Percentiles rank a stretch among this genome's conserved stretches.
These are phyloP conservation scores for Rhynchospora tenuis DNA, from an alignment of 176 grass and related monocot species.

Conservation along the genomic window DNA sequence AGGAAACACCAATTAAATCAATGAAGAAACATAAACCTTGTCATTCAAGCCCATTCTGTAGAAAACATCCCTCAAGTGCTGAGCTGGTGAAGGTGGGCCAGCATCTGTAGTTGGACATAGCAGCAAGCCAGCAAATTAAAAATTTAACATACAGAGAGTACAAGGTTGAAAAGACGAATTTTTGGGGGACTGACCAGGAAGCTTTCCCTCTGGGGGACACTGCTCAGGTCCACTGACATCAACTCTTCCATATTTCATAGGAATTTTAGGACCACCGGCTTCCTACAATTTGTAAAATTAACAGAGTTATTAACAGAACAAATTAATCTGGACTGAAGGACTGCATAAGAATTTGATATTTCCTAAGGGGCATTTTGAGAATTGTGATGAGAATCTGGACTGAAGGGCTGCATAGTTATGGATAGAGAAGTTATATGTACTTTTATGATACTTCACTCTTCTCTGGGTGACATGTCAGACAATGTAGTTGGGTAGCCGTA, in stretches of 20 bases:
- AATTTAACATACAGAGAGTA: background rate
- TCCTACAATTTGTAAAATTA: slow-evolving; percentile 46
- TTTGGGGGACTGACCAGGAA: slow-evolving; percentile 62
- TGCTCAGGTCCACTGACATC: slow-evolving; percentile 94
- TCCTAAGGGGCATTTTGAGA: background rate
- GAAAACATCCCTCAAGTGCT: slow-evolving; percentile 82
- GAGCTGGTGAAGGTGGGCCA: slow-evolving; percentile 74
- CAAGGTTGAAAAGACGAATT: background rate
- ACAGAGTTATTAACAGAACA: background rate
- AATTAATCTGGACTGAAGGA: background rate
- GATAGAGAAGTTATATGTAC: background rate
- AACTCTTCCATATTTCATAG: slow-evolving; percentile 81
- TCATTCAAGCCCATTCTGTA: slow-evolving; percentile 97
- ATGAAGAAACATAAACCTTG: slow-evolving; percentile 46
- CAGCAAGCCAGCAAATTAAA: slow-evolving; percentile 8
- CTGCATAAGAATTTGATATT: background rate
- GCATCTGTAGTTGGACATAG: slow-evolving; percentile 46
- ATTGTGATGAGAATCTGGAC: no score
- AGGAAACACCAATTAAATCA: background rate
- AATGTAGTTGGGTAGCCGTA: background rate
- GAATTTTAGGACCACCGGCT: slow-evolving; percentile 86
- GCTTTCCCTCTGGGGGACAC: slow-evolving; percentile 86
- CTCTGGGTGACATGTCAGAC: background rate
- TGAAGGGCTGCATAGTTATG: no score
- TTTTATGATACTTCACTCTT: background rate